phyloP scores from a whole-genome alignment of 106 monocot species.

The Phalaenopsis aphrodite region DNA sequence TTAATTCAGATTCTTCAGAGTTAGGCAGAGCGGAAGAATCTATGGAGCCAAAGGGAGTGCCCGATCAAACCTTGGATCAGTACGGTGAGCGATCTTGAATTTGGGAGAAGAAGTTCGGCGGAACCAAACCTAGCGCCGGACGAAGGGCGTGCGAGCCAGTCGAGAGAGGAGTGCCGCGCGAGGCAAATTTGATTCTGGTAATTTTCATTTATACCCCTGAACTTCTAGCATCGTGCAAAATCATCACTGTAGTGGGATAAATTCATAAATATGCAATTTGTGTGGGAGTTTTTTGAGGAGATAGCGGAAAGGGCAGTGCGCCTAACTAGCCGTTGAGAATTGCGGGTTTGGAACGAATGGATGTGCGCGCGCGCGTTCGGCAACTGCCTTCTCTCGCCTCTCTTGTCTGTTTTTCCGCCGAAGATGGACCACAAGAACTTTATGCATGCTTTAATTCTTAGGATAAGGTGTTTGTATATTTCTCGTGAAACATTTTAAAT shows the following conservation, averaged over 20 bases:
- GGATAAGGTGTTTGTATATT: not conserved
- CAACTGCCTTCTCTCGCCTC: too few relatives aligned
- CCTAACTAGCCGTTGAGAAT: not conserved
- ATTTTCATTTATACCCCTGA: not conserved
- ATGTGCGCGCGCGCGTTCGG: not conserved
- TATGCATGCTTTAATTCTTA: too few relatives aligned
- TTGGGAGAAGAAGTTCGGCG: slow-evolving; percentile 10
- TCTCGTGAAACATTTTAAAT: too few relatives aligned
- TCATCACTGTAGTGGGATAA: not conserved
- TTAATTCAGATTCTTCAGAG: slow-evolving; percentile 4
- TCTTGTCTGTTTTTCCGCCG: too few relatives aligned
- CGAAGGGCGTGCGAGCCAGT: slow-evolving; percentile 5
- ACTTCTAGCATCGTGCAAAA: not conserved
- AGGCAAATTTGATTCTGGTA: not conserved
- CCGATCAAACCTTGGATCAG: slow-evolving; percentile 5
- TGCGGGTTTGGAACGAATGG: not conserved
- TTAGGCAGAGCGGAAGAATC: slow-evolving; percentile 3
- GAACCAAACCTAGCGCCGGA: slow-evolving; percentile 5
- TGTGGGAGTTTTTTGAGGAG: not conserved
- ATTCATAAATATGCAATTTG: not conserved
- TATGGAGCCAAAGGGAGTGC: not conserved
- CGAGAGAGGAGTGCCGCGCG: not conserved
- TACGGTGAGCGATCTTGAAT: not conserved
- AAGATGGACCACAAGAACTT: too few relatives aligned
- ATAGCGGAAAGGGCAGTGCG: not conserved